A percentile compares a stretch with the other conserved stretches of the same genome.
phyloP scores from a whole-genome alignment of 2,329 filamentous ascomycete genomes.

The Fusarium aywerte region DNA sequence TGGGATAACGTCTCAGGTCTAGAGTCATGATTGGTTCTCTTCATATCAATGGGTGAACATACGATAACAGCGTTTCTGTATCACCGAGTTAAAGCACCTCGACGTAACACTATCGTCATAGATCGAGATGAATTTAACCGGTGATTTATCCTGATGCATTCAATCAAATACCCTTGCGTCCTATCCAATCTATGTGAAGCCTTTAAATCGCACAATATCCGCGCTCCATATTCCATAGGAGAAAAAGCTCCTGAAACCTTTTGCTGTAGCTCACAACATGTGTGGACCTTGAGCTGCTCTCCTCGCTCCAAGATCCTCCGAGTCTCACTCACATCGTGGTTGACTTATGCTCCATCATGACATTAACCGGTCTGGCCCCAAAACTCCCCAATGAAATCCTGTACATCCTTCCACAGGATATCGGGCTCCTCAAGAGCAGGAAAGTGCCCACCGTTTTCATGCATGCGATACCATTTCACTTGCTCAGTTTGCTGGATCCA shows the following conservation, averaged over 20 bases:
- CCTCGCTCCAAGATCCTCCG: no score
- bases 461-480: slow-evolving; percentile 24
- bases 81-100: neutral
- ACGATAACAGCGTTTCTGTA: neutral
- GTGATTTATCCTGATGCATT: neutral
- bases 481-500: slow-evolving; percentile 20
- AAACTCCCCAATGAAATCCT: slow-evolving; percentile 24
- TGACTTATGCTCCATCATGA: no score
- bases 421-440: slow-evolving; percentile 32
- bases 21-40: neutral
- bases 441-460: slow-evolving; percentile 31
- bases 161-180: no score
- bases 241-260: no score
- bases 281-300: no score
- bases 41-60: no score
- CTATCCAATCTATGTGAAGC: no score
- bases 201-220: no score
- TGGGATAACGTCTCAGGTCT: neutral
- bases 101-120: neutral
- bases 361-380: neutral
- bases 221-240: no score
- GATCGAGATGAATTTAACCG: neutral
- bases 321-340: no score
- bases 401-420: slow-evolving; percentile 22
- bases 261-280: no score